These are phyloP conservation scores for Yamadazyma membranifaciens DNA, from an alignment of 1,139 yeast species.

Conservation along the genomic window DNA sequence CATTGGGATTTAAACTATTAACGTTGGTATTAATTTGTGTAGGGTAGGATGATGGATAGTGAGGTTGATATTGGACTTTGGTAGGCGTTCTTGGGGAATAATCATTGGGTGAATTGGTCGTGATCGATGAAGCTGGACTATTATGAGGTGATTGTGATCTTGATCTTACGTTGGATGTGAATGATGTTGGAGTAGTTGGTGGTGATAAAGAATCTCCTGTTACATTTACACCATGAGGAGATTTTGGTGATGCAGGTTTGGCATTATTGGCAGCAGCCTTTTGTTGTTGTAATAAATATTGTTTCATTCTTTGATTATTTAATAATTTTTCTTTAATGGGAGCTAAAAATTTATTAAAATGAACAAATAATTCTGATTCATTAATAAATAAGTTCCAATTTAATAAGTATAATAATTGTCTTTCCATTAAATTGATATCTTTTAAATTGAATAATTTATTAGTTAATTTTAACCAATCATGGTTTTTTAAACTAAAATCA, in stretches of 20 bases:
- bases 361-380: slow-evolving; percentile 50
- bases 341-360: slow-evolving; percentile 52
- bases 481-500: slow-evolving; percentile 73
- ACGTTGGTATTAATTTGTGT: background rate
- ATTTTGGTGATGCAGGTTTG: background rate
- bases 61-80: background rate
- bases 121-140: background rate
- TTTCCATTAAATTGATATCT: slow-evolving; percentile 78
- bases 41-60: too few relatives aligned
- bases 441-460: slow-evolving; percentile 66
- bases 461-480: slow-evolving; percentile 76
- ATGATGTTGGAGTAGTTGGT: slow-evolving; percentile 10
- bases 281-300: slow-evolving; percentile 27
- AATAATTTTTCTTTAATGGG: slow-evolving; percentile 63
- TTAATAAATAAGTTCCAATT: slow-evolving; percentile 68
- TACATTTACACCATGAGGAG: slow-evolving; percentile 8
- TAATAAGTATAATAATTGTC: slow-evolving; percentile 65
- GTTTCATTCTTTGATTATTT: slow-evolving; percentile 37
- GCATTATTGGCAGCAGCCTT: background rate
- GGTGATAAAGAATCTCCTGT: background rate
- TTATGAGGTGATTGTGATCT: background rate
- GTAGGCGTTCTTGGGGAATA: slow-evolving; percentile 19
- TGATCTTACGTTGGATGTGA: slow-evolving; percentile 5
- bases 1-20: slow-evolving; percentile 1
- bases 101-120: slow-evolving; percentile 18